phyloP scores from a whole-genome alignment of 345 rosid species.

The Citrus glauca region DNA sequence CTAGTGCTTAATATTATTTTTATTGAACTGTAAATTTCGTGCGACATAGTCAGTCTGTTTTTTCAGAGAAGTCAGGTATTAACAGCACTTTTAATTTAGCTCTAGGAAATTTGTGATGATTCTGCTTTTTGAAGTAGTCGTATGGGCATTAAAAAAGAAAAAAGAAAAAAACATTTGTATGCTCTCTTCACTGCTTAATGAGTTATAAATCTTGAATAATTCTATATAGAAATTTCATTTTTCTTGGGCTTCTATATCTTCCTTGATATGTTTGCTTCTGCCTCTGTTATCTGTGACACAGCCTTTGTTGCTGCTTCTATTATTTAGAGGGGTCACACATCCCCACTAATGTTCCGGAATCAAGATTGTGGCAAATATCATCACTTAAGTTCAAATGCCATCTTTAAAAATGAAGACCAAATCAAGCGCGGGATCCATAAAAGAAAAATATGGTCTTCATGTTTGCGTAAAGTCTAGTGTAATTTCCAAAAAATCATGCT shows the following conservation, averaged over 20 bases:
- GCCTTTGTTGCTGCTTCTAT: constrained; percentile 38
- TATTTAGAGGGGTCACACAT: constrained; percentile 22
- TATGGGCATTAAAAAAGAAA: neutral
- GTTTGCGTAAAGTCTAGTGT: constrained; percentile 49
- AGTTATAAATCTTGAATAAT: constrained; percentile 4
- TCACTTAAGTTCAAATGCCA: constrained; percentile 59
- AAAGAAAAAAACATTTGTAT: neutral
- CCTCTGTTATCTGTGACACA: constrained; percentile 15
- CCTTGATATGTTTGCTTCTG: constrained; percentile 4
- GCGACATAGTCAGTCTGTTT: neutral
- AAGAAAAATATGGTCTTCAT: constrained; percentile 47
- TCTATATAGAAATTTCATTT: neutral
- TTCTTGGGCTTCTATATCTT: neutral
- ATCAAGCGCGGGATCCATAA: constrained; percentile 31
- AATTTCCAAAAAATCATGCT: constrained; percentile 46
- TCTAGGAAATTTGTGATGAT: neutral
- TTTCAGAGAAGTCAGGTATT: neutral
- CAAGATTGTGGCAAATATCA: constrained; percentile 32
- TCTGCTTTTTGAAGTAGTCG: neutral
- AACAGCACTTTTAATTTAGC: neutral
- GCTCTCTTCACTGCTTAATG: neutral
- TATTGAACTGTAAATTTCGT: neutral
- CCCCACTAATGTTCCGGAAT: constrained; percentile 45
- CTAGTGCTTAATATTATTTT: neutral
- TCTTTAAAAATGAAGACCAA: constrained; percentile 64